Percentiles rank a stretch among this genome's conserved stretches.
Conservation (phyloP, 768 basidiomycete genomes). For the Boletus vermiculosoides region DNA sequence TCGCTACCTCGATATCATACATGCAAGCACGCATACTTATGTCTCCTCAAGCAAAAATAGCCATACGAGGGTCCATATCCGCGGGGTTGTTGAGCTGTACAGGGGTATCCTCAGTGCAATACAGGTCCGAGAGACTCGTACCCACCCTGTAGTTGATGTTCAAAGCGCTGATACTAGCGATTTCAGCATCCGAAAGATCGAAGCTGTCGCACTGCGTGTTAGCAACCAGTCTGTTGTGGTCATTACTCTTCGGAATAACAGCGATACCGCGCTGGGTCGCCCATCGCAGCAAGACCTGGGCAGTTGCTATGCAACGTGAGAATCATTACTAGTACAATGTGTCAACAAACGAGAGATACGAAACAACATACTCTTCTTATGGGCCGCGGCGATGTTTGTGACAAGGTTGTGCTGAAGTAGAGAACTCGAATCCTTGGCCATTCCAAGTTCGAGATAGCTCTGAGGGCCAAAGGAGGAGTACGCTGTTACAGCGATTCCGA, state of each 20-base stretch:
- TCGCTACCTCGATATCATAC: neutral
- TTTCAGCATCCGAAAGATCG: constrained; percentile 55
- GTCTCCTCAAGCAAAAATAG: constrained; percentile 61
- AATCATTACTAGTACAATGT: neutral
- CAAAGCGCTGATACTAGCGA: constrained; percentile 55
- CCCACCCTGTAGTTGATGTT: constrained; percentile 65
- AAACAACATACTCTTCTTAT: constrained; percentile 48
- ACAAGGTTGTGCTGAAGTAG: constrained; percentile 53
- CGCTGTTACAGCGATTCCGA: constrained; percentile 50
- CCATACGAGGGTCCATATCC: constrained; percentile 61
- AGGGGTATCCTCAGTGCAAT: constrained; percentile 5
- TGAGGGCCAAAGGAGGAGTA: constrained; percentile 58
- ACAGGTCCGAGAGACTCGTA: constrained; percentile 3
- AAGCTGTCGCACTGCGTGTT: constrained; percentile 49
- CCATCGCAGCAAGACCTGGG: constrained; percentile 79
- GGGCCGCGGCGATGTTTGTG: constrained; percentile 43
- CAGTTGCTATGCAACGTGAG: constrained; percentile 32
- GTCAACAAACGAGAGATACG: neutral
- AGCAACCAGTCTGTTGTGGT: constrained; percentile 36
- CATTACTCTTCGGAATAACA: constrained; percentile 73
- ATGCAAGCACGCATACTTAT: neutral
- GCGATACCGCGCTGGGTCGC: constrained; percentile 71
- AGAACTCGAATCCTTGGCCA: constrained; percentile 49
- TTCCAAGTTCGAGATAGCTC: constrained; percentile 64
- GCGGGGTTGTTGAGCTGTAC: constrained; percentile 67